These are phyloP conservation scores for Backusella tarrabulga DNA, from an alignment of 192 early-diverging fungal genomes.

Conservation along the genomic window DNA sequence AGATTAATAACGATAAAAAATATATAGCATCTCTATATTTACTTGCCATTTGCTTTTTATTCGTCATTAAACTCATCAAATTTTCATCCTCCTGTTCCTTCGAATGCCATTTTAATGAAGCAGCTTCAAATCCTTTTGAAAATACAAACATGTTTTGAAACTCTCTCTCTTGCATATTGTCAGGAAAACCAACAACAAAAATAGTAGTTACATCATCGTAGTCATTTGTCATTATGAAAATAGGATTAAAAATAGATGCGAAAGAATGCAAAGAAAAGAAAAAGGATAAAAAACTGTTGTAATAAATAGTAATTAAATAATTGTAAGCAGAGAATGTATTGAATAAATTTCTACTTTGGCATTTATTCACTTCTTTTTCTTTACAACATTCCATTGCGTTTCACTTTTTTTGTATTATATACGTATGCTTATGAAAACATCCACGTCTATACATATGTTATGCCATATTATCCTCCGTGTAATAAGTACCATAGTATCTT, in stretches of 20 bases:
- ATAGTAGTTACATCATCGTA: slow-evolving; percentile 96
- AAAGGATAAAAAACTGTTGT: slow-evolving; percentile 6
- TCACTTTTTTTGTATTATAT: not conserved
- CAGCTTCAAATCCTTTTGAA: slow-evolving; percentile 95
- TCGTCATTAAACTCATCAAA: slow-evolving; percentile 33
- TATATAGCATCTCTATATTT: not conserved
- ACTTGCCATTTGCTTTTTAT: slow-evolving; percentile 34
- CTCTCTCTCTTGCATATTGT: slow-evolving; percentile 98
- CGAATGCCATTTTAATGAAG: slow-evolving; percentile 88
- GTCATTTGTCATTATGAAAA: not conserved
- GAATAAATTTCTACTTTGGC: not conserved
- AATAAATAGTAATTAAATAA: slow-evolving; percentile 16
- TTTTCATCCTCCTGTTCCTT: slow-evolving; percentile 56
- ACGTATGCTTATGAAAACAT: not conserved
- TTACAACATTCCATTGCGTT: not conserved
- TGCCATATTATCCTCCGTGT: not conserved
- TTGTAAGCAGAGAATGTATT: slow-evolving; percentile 18
- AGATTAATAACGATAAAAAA: not conserved
- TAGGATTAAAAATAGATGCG: not conserved
- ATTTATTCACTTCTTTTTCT: slow-evolving; percentile 9
- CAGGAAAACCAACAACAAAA: slow-evolving; percentile 99
- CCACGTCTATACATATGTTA: not conserved
- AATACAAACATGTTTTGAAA: slow-evolving; percentile 99
- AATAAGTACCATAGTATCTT: not conserved
- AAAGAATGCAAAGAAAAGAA: not conserved